Conservation (phyloP, 2,329 filamentous ascomycete species). For the Aspergillus novoparasiticus region DNA sequence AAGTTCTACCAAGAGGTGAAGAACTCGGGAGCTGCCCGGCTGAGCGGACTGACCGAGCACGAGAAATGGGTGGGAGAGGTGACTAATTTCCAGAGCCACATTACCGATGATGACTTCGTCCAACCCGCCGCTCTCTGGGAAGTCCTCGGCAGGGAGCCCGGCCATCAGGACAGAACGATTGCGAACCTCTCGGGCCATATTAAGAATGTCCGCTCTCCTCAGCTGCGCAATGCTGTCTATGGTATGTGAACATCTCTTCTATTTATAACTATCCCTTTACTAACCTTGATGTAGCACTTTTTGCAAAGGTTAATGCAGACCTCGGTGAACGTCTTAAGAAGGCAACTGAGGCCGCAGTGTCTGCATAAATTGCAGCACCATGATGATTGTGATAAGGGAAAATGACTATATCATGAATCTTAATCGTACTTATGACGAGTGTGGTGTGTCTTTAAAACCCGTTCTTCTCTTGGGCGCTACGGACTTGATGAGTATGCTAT, state of each 20-base stretch:
- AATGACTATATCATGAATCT: neutral
- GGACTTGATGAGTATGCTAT: neutral
- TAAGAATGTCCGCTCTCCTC: constrained; percentile 21
- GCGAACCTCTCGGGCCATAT: constrained; percentile 28
- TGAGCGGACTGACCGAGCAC: constrained; percentile 29
- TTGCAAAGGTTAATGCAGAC: constrained; percentile 2
- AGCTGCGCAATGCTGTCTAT: constrained; percentile 31
- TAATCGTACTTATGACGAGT: neutral
- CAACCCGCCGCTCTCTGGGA: constrained; percentile 35
- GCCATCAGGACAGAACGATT: constrained; percentile 37
- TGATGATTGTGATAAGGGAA: neutral
- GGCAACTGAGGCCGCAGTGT: constrained; percentile 7
- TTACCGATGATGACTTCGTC: constrained; percentile 32
- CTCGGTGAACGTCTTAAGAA: constrained; percentile 6
- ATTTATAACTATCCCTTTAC: neutral
- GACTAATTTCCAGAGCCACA: constrained; percentile 19
- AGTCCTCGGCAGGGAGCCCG: constrained; percentile 32
- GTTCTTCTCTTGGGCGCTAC: neutral
- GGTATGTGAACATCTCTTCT: constrained; percentile 20
- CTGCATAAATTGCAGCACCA: neutral
- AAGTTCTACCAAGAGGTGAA: constrained; percentile 17
- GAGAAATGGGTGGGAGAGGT: constrained; percentile 34
- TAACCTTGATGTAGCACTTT: constrained; percentile 3
- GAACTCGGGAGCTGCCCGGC: constrained; percentile 11
- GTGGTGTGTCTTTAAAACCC: neutral